Percentiles rank a stretch among this genome's conserved stretches.
These are phyloP conservation scores for Anacardium occidentale DNA, from an alignment of 345 rosid species.

Conservation along the genomic window DNA sequence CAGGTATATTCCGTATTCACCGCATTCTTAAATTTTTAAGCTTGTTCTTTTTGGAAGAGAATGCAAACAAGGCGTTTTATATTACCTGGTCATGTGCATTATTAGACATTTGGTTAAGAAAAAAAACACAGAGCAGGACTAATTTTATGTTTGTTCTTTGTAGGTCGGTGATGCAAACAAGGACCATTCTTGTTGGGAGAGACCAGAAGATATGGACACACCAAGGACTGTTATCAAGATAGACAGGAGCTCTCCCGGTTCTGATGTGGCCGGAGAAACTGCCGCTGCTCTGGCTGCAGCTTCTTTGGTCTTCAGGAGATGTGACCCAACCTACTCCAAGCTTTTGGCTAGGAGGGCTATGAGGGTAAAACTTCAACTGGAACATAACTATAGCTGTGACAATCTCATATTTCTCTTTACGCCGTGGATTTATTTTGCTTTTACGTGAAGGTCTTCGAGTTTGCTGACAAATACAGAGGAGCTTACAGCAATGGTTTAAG, in stretches of 20 bases:
- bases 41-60: not conserved
- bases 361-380: constrained; percentile 40
- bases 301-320: constrained; percentile 74
- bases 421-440: constrained; percentile 1
- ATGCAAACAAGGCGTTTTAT: not conserved
- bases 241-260: constrained; percentile 74
- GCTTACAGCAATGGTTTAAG: constrained; percentile 55
- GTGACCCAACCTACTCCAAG: constrained; percentile 79
- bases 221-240: constrained; percentile 80
- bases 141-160: constrained; percentile 11
- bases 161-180: constrained; percentile 87
- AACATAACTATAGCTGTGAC: too few species aligned
- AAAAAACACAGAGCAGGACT: not conserved
- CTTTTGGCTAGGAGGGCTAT: constrained; percentile 59
- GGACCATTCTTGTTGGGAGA: constrained; percentile 97
- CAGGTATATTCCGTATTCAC: constrained; percentile 38
- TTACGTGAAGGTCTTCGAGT: constrained; percentile 50
- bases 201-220: constrained; percentile 98
- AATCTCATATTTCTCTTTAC: too few species aligned
- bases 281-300: constrained; percentile 98
- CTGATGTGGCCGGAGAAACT: constrained; percentile 96
- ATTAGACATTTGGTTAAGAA: not conserved
- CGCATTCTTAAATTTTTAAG: constrained; percentile 1
- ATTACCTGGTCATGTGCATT: not conserved
- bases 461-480: constrained; percentile 73